phyloP scores from a whole-genome alignment of 495 filamentous ascomycete species.

The Neurospora tetraspora region DNA sequence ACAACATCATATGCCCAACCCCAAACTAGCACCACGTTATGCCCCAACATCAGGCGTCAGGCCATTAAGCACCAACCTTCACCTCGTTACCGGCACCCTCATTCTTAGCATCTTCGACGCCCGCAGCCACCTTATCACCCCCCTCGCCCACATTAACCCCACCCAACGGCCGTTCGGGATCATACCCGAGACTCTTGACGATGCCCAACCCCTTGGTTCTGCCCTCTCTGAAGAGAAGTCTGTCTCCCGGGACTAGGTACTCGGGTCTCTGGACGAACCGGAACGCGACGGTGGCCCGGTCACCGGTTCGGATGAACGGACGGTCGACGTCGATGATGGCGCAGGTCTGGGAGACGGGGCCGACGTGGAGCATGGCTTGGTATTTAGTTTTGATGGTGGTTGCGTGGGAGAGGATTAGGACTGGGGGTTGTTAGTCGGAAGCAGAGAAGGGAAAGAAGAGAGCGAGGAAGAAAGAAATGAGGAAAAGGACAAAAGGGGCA shows the following conservation, averaged over 20 bases:
- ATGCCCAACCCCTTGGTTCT: conserved; percentile 93
- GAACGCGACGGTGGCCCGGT: conserved; percentile 86
- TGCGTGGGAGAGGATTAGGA: conserved; percentile 88
- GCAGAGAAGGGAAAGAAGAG: neutral
- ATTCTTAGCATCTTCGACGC: conserved; percentile 5
- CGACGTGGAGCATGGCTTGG: conserved; percentile 97
- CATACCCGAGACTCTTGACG: conserved; percentile 86
- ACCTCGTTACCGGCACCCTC: neutral
- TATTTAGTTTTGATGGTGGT: conserved; percentile 99
- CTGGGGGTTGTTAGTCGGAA: conserved; percentile 27
- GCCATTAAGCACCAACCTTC: neutral
- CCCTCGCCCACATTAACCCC: neutral
- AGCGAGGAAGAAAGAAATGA: too few species aligned
- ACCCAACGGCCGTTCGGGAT: conserved; percentile 40
- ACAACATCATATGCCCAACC: neutral
- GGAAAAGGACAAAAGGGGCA: neutral
- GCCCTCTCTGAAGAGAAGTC: conserved; percentile 88
- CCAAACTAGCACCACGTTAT: neutral
- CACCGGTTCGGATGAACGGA: conserved; percentile 89
- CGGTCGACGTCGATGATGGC: conserved; percentile 96
- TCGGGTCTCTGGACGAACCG: conserved; percentile 94
- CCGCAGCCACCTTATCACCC: conserved; percentile 13
- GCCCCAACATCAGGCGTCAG: neutral
- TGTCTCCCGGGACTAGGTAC: conserved; percentile 78
- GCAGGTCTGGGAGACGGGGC: conserved; percentile 90